Base-by-base conservation (phyloP, 2,329 filamentous ascomycete genomes). In the Talaromyces marneffei region DNA sequence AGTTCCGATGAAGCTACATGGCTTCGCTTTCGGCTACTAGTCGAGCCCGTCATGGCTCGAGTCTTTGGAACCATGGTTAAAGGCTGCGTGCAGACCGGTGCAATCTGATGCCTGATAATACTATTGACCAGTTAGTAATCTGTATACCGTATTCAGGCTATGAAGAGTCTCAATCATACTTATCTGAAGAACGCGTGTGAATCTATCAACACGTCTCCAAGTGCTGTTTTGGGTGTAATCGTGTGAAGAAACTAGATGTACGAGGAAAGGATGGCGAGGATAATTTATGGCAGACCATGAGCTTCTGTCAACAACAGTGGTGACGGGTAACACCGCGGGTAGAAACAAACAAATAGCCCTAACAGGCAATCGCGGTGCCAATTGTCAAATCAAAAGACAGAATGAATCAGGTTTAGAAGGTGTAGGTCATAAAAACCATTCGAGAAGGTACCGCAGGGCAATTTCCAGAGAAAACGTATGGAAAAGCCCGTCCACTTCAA, bases 311-410 rank as follows among this genome's bases (percentile, higher is more conserved):
- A 52, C 18, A 12, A 23, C n/a, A 35, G 4, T 52, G 48, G 18
- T 25, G 23, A 35, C 33, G 27, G 10, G 4, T 6, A 35, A 20
- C n/a, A 33, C 48, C 29, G 10, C 29, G 48, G 23, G 8, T 14
- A 48, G 27, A 52, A 33, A 52, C 18, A 52, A 52, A 52, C 48
- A 52, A 52, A 33, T 52, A 16, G 29, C 48, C 48, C 48, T 52
- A 52, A 52, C n/a, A 20, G 29, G 48, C 31, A 52, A 33, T 33
- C n/a, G 27, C 27, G 29, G 48, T 20, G 29, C 2, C 5, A 23
- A 52, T 35, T 35, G 29, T 35, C 48, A 9, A 52, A 52, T 52
- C 29, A 52, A 18, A 23, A 2, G 9, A 10, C 10, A 23, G 18
- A n/a, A 33, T 52, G n/a, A 33, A 33, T 14, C 4, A 33, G n/a